phyloP scores from a whole-genome alignment of 116 monocot species.

The Cymodocea nodosa region DNA sequence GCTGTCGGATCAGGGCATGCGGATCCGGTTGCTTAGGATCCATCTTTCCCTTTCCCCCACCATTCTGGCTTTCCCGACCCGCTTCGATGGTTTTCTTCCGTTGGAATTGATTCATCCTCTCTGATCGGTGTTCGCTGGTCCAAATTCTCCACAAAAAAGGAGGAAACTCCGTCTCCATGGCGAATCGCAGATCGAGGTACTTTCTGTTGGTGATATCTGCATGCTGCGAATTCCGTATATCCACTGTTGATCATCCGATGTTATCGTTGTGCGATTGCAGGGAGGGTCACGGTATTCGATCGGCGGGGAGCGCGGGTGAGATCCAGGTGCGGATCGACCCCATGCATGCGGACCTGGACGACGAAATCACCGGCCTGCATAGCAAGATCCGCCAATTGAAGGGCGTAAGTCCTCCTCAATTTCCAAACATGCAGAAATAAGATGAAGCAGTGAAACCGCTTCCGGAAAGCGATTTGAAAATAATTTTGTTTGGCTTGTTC shows the following conservation, averaged over 20 bases:
- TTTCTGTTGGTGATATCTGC: too few species aligned
- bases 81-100: too few species aligned
- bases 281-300: conserved; percentile 21
- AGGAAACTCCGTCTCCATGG: background rate
- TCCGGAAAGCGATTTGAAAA: too few species aligned
- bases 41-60: too few species aligned
- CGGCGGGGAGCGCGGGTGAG: conserved; percentile 23
- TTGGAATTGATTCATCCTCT: background rate
- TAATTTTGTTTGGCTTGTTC: too few species aligned
- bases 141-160: too few species aligned
- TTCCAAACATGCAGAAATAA: too few species aligned
- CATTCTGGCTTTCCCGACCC: too few species aligned
- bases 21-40: too few species aligned
- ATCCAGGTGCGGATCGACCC: conserved; percentile 75
- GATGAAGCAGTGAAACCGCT: too few species aligned
- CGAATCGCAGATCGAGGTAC: conserved; percentile 10
- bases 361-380: conserved; percentile 49
- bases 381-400: conserved; percentile 39
- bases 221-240: too few species aligned
- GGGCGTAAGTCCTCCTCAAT: conserved; percentile 20
- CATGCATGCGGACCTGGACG: conserved; percentile 60
- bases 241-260: background rate
- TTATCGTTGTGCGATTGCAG: conserved; percentile 1
- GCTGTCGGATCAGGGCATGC: too few species aligned
- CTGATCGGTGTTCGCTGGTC: background rate